Percentiles rank a stretch among this genome's conserved stretches.
These are phyloP conservation scores for Ceratobasidium sp. DNA, from an alignment of 1,284 basidiomycete genomes.

Conservation along the genomic window DNA sequence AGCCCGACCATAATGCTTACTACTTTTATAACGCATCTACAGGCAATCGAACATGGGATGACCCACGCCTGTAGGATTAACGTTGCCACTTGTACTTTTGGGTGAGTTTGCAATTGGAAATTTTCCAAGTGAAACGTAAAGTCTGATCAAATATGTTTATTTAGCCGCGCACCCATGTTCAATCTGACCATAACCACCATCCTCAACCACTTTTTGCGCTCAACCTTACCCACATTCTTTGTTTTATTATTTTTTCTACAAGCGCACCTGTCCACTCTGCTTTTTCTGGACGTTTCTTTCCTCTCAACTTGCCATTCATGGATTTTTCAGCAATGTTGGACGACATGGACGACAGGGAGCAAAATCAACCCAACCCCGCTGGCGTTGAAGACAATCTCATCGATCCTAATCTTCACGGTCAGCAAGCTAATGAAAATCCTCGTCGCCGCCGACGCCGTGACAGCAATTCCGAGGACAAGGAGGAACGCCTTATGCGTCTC, in stretches of 20 bases:
- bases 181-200: background rate
- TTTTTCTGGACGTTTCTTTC: background rate
- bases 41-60: background rate
- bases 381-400: background rate
- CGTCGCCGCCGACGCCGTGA: background rate
- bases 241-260: background rate
- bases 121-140: background rate
- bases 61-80: background rate
- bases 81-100: too few species aligned
- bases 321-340: slow-evolving; percentile 2
- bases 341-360: background rate
- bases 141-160: background rate
- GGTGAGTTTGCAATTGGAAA: background rate
- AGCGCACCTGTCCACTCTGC: background rate
- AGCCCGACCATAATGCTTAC: background rate
- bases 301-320: background rate
- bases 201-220: background rate
- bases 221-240: background rate
- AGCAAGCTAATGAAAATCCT: background rate
- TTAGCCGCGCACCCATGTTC: background rate
- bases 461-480: background rate
- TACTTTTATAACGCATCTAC: background rate
- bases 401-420: background rate
- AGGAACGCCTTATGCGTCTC: background rate
- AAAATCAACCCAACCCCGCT: background rate